Base-by-base conservation (phyloP, 495 filamentous ascomycete species). In the Corynascus novoguineensis region DNA sequence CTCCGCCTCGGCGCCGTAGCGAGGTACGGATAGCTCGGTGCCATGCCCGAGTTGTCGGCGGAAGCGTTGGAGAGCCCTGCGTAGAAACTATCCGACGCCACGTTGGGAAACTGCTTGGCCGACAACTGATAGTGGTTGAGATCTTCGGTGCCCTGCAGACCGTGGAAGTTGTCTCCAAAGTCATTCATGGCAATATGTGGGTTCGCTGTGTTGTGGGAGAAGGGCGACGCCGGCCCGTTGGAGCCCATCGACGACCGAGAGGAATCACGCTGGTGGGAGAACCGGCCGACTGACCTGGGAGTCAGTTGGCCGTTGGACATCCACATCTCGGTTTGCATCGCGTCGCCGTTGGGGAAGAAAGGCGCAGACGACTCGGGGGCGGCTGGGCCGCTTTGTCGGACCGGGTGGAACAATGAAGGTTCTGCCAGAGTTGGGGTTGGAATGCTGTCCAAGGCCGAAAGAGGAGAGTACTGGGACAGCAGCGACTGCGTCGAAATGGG, bases 191-290 rank as follows among this genome's bases (percentile, higher is more conserved):
- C 77, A 37, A 80, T 78, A 9, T 80, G 78, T 15, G 80, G 79
- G 53, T 80, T 79, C 21, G 75, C 72, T 1, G 72, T 76, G 64
- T 72, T 77, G 49, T 71, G 67, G 45, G 74, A 75, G 65, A 74
- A 82, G 24, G 81, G 81, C 34, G 81, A 83, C 0, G 73, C 67
- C 17, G 81, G 80, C 9, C 78, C 74, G 46, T 78, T 64, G 1
- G 80, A 82, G n/a, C 76, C 79, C 49, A 81, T 53, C 3, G 81
- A 81, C 0, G 80, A 83, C 37, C 77, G 70, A 24, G 79, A 82
- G 10, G 77, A 77, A 60, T 81, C 78, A 55, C 80, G 77, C 44
- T 78, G 71, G 60, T 83, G 78, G n/a, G 68, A 63, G 38, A 75
- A 62, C 6, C 67, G 67, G 44, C 72, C 65, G 25, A 64, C 40